Base-by-base conservation (phyloP, 768 basidiomycete genomes). In the Postia placenta region DNA sequence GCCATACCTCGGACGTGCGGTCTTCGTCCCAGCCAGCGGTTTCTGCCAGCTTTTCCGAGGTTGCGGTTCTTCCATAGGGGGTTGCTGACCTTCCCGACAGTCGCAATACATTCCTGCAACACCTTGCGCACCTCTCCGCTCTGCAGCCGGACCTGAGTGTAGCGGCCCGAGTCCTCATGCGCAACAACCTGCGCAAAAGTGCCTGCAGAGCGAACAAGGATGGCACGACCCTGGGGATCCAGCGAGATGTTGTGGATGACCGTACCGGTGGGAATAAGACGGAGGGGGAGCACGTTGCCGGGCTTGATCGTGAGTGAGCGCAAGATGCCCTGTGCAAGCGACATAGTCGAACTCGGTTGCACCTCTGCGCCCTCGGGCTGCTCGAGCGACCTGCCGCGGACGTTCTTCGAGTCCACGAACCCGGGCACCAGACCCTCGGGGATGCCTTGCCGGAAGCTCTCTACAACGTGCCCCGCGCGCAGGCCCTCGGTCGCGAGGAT, bases 61-160 rank as follows among this genome's bases (percentile, higher is more conserved):
- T 72, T 81, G 12, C 83, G 73, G 52, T 85, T 81, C 66, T 92
- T 90, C 83, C 92, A 92, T 48, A 94, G 72, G 33, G 83, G 76
- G 64, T 99, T 99, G 70, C 89, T 91, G 47, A 97, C 92, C 53
- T 79, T 82, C 1, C 96, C 96, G 38, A 99, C 80, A 0, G 89
- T 95, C 1, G 94, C 96, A 45, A 76, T 82, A 60, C 90, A 94
- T 26, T 81, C 81, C 30, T 83, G 77, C 52, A 88, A 69, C 45
- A 99, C 74, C 65, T 85, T 85, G 40, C 96, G 80, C 15, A 98
- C 82, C 73, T 99, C 96, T 14, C 96, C 96, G 55, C 87, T 91
- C 64, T 89, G 87, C 52, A 99, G 73, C 33, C 85, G 82, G 38
- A 99, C 84, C 50, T 90, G 88, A 17, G 80, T 77, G 65, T 92